phyloP scores from a whole-genome alignment of 108 stramenopile species.

The Skeletonema tropicum region DNA sequence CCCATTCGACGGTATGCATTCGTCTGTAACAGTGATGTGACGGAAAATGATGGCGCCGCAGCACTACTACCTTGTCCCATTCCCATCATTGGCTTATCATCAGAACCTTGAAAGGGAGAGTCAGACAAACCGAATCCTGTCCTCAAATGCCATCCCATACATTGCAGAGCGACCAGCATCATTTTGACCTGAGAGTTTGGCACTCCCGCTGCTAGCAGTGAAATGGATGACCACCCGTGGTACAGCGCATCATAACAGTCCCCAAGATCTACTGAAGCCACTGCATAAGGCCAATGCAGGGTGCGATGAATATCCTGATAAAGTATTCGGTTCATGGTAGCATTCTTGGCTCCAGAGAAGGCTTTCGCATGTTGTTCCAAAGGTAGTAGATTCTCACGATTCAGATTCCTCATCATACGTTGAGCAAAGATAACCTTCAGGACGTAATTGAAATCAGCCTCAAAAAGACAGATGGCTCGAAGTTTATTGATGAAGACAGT shows the following conservation, averaged over 20 bases:
- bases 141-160: neutral
- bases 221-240: neutral
- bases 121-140: conserved; percentile 8
- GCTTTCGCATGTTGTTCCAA: neutral
- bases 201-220: neutral
- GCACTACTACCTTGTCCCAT: conserved; percentile 12
- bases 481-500: conserved; percentile 8
- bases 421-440: neutral
- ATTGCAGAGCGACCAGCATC: too few species aligned
- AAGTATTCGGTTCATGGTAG: neutral
- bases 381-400: neutral
- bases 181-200: neutral
- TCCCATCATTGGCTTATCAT: neutral
- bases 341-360: neutral
- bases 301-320: neutral
- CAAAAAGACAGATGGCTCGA: too few species aligned
- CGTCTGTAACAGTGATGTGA: neutral
- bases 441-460: too few species aligned
- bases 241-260: neutral
- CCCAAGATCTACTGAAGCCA: neutral
- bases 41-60: neutral
- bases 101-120: neutral
- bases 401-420: neutral
- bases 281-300: neutral
- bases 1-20: conserved; percentile 13